Evolutionary conservation across 257 asterid genomes (phyloP).

Genomic region (Jacaranda copaia): DNA sequence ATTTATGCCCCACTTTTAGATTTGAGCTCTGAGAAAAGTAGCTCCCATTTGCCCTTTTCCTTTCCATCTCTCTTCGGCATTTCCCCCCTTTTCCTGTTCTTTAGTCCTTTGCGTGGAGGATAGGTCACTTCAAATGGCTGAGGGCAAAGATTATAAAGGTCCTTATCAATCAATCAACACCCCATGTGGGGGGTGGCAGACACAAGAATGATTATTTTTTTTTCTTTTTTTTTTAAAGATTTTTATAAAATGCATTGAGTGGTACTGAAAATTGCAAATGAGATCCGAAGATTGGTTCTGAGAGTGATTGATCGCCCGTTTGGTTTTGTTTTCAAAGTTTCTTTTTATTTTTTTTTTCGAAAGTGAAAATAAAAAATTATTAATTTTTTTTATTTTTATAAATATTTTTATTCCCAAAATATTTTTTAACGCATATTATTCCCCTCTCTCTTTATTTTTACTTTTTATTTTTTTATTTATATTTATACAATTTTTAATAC

Average conservation of each 20-base stretch:
- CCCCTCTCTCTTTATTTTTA: too few species aligned
- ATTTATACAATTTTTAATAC: too few species aligned
- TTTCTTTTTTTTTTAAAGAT: neutral
- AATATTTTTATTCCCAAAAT: too few species aligned
- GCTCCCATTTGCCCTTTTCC: neutral
- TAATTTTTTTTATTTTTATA: too few species aligned
- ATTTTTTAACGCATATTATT: too few species aligned
- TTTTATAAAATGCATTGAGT: neutral
- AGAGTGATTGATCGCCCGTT: too few species aligned
- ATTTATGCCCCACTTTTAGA: slow-evolving; percentile 48
- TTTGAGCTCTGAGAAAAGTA: neutral
- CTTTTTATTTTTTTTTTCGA: too few species aligned
- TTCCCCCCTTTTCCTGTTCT: neutral
- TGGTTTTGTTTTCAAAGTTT: too few species aligned
- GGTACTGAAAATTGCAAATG: too few species aligned
- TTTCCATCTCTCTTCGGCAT: neutral
- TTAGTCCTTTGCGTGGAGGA: slow-evolving; percentile 4
- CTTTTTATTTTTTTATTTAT: too few species aligned
- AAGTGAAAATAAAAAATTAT: too few species aligned
- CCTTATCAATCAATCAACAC: slow-evolving; percentile 30
- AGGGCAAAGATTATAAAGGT: slow-evolving; percentile 21
- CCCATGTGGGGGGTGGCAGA: slow-evolving; percentile 40
- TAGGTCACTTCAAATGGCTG: slow-evolving; percentile 27
- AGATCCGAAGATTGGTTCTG: neutral
- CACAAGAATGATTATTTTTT: neutral